A percentile compares a stretch with the other conserved stretches of the same genome.
Evolutionary conservation across 2,329 filamentous ascomycete species (phyloP).

Genomic region (Pseudogymnoascus sp.): DNA sequence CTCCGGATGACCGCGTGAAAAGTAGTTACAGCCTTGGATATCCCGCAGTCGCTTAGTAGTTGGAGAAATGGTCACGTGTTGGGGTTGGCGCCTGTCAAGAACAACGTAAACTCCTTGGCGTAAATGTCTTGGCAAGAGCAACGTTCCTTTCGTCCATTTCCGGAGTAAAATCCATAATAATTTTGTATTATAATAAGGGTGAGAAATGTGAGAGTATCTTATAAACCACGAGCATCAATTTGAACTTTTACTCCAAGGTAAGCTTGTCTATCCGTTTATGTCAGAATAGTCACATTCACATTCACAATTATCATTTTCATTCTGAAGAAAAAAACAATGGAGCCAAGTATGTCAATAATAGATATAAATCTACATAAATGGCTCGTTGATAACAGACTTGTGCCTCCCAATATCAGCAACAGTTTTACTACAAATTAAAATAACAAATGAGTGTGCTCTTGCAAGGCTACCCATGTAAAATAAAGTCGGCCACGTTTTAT

Average conservation of each 20-base stretch:
- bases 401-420: background rate
- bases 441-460: background rate
- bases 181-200: background rate
- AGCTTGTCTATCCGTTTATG: background rate
- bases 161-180: background rate
- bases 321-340: background rate
- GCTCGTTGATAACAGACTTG: background rate
- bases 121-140: background rate
- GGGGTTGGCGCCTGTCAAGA: background rate
- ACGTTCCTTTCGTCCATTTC: background rate
- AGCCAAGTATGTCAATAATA: background rate
- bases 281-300: background rate
- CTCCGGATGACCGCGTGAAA: conserved; percentile 1
- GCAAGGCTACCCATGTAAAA: background rate
- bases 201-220: background rate
- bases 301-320: background rate
- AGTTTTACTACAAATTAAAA: background rate
- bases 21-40: conserved; percentile 5
- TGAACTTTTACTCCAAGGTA: background rate
- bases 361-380: background rate
- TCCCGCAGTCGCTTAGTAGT: conserved; percentile 1
- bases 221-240: background rate
- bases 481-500: background rate
- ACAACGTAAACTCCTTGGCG: background rate
- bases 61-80: background rate